Evolutionary conservation across 177 flowering plant genomes (phyloP), one percentile per base, ranked within the genome.

Genomic region (Vitis hybrid): DNA sequence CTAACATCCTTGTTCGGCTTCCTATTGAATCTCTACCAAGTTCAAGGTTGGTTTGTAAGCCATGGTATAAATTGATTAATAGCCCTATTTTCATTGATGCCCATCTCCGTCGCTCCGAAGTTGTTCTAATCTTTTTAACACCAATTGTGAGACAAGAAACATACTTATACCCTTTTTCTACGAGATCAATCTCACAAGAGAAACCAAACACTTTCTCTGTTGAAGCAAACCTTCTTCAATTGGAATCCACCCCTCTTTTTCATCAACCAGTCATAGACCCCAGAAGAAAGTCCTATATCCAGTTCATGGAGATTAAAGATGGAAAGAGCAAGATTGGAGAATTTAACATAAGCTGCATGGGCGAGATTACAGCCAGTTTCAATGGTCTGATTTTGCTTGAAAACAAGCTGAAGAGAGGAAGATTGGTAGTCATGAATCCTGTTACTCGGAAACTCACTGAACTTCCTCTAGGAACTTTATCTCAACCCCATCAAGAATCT

Each of bases 381-480:
- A 78, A 79, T 64, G 87, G 89, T 46, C 68, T 86, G 13, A 63
- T 86, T 68, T 62, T 86, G 60, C 71, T 83, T 3, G 82, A 77
- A 62, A 77, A 80, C 68, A 56, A 30, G 15, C 2, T 66, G 63
- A 82, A 77, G 73, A 65, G 46, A 67, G 83, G 85, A 64, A 84
- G 86, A 30, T 62, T 79, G 17, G 11, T 82, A 11, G 75, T 83
- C 48, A 65, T 83, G 67, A 86, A 86, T 73, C 87, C 87, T 15
- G 77, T 83, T 21, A 83, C 89, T 30, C 65, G 81, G 72, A 77
- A 82, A 74, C 1, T 80, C 4, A 56, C 52, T 19, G 70, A 67
- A 9, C 80, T 83, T 63, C 84, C 85, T n/a, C 60, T 77, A 5
- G 89, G 89, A 8, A 86, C 89, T 52, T 2, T 78, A 18, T 72